Evolutionary conservation across 306 rosid genomes (phyloP).

Genomic region (Astragalus glycyphyllos): DNA sequence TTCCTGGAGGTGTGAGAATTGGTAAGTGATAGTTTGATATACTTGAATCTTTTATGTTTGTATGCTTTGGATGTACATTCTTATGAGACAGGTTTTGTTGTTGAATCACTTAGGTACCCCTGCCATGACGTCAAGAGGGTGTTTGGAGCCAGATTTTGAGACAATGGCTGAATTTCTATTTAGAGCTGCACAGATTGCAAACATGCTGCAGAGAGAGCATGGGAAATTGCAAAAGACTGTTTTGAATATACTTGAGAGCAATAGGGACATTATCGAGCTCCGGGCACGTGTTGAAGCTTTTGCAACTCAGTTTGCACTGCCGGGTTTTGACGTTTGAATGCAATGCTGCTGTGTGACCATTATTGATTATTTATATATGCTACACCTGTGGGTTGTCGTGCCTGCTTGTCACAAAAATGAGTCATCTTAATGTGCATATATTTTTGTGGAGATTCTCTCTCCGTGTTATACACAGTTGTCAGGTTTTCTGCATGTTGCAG

Average conservation of each 20-base stretch:
- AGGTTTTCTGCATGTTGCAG: slow-evolving; percentile 38
- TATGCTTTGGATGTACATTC: slow-evolving; percentile 18
- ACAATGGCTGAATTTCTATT: slow-evolving; percentile 79
- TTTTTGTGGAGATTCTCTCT: slow-evolving; percentile 36
- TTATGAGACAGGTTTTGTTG: slow-evolving; percentile 26
- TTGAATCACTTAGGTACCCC: slow-evolving; percentile 74
- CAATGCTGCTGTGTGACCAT: slow-evolving; percentile 34
- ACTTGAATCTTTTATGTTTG: slow-evolving; percentile 22
- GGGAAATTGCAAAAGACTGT: slow-evolving; percentile 68
- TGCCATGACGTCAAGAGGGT: slow-evolving; percentile 97
- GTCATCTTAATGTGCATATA: slow-evolving; percentile 39
- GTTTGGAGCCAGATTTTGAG: slow-evolving; percentile 91
- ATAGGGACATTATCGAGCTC: slow-evolving; percentile 78
- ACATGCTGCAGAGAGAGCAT: slow-evolving; percentile 64
- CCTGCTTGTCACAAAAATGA: slow-evolving; percentile 31
- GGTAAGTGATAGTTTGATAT: slow-evolving; percentile 57
- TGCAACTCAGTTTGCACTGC: slow-evolving; percentile 90
- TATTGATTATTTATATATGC: slow-evolving; percentile 37
- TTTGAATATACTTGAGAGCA: slow-evolving; percentile 61
- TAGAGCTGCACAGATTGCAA: slow-evolving; percentile 81
- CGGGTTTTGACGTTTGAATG: slow-evolving; percentile 74
- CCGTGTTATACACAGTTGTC: slow-evolving; percentile 31
- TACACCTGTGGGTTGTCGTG: slow-evolving; percentile 23
- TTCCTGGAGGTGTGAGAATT: slow-evolving; percentile 88
- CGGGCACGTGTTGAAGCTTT: slow-evolving; percentile 75